These are phyloP conservation scores for Tuber magnatum DNA, from an alignment of 495 filamentous ascomycete species.

Conservation along the genomic window DNA sequence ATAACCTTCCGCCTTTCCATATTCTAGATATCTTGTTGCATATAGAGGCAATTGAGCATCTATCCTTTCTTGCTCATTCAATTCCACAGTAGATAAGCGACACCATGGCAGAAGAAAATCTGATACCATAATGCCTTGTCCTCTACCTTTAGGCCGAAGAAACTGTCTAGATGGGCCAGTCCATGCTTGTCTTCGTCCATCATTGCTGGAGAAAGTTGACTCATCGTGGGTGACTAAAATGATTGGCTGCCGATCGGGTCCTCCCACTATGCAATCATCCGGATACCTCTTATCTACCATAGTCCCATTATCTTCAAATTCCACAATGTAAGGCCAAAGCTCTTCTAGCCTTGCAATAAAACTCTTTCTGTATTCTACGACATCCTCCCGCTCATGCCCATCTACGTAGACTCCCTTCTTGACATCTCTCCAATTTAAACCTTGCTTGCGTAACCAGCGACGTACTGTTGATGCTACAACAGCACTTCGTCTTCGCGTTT, in stretches of 20 bases:
- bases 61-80: too few relatives aligned
- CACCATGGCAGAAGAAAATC: neutral
- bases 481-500: too few relatives aligned
- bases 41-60: too few relatives aligned
- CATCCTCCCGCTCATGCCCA: slow-evolving; percentile 6
- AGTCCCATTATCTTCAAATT: neutral
- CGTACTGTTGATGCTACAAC: neutral
- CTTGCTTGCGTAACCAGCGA: neutral
- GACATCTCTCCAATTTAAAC: neutral
- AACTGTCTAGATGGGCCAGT: neutral
- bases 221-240: neutral
- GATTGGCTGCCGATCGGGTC: neutral
- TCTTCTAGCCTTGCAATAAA: neutral
- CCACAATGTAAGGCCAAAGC: neutral
- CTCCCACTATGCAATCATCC: neutral
- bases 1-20: too few relatives aligned
- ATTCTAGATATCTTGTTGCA: too few relatives aligned
- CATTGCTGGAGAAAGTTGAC: neutral
- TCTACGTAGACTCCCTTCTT: slow-evolving; percentile 11
- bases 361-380: slow-evolving; percentile 1
- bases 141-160: neutral
- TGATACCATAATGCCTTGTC: neutral
- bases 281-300: neutral
- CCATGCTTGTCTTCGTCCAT: neutral
- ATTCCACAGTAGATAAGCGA: too few relatives aligned